Percentiles rank a stretch among this genome's conserved stretches.
These are phyloP conservation scores for Fusarium drepaniforme DNA, from an alignment of 2,329 filamentous ascomycete genomes.

Conservation along the genomic window DNA sequence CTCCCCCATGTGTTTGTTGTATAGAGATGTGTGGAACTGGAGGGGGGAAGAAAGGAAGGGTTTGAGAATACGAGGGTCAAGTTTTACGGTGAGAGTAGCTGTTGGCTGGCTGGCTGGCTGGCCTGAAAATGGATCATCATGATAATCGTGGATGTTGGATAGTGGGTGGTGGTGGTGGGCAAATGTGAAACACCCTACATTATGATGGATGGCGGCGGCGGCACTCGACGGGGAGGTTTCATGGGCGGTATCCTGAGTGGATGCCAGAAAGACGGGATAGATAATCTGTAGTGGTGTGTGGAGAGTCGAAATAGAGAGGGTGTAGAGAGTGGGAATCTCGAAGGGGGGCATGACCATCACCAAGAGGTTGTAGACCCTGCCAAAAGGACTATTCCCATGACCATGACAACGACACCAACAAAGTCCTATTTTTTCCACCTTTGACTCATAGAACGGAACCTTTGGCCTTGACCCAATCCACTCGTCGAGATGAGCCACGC, in stretches of 20 bases:
- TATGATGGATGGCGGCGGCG: constrained; percentile 6
- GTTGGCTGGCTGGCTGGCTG: not conserved
- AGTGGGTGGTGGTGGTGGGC: constrained; percentile 4
- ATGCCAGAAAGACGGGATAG: constrained; percentile 31
- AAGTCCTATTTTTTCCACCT: constrained; percentile 1
- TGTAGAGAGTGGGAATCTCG: constrained; percentile 21
- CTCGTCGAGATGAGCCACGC: constrained; percentile 24
- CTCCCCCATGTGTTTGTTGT: not conserved
- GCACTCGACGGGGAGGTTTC: constrained; percentile 12
- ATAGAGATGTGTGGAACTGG: constrained; percentile 24
- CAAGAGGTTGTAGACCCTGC: constrained; percentile 30
- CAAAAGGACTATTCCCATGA: constrained; percentile 34
- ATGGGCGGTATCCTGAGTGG: constrained; percentile 15
- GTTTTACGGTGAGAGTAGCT: constrained; percentile 9
- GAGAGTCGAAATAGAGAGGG: constrained; percentile 6
- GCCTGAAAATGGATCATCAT: constrained; percentile 9
- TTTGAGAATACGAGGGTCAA: constrained; percentile 26
- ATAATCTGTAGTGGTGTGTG: not conserved
- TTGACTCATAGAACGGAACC: constrained; percentile 33
- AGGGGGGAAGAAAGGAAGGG: constrained; percentile 16
- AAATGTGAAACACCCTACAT: constrained; percentile 17
- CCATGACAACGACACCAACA: constrained; percentile 9
- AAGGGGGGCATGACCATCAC: constrained; percentile 33
- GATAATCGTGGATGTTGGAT: not conserved
- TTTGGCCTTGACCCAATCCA: constrained; percentile 25